These are phyloP conservation scores for Coprinellus micaceus DNA, from an alignment of 768 basidiomycete genomes.

Conservation along the genomic window DNA sequence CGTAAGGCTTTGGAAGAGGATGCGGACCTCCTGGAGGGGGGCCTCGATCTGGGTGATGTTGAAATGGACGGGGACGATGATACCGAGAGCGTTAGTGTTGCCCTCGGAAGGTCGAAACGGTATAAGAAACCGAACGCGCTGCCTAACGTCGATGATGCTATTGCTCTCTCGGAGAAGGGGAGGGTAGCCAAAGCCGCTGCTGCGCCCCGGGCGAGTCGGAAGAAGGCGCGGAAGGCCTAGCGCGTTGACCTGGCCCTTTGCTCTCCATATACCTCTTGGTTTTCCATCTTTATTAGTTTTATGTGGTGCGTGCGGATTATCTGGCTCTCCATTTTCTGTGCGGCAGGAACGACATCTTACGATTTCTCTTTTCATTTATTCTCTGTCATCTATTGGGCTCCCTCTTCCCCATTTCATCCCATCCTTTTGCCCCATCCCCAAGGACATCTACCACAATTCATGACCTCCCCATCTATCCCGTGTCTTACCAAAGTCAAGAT, in stretches of 20 bases:
- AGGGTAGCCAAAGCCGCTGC: not conserved
- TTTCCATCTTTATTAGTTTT: not conserved
- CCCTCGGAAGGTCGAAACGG: not conserved
- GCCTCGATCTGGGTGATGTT: not conserved
- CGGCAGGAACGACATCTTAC: constrained; percentile 3
- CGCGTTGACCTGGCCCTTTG: not conserved
- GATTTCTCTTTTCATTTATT: constrained; percentile 2
- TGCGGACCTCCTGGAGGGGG: not conserved
- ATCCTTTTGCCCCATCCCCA: not conserved
- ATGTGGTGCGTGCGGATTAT: not conserved
- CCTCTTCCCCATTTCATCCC: not conserved
- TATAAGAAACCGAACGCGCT: not conserved
- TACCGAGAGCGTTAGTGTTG: not conserved
- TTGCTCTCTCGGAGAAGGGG: not conserved
- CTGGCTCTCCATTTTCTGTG: not conserved
- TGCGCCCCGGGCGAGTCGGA: not conserved
- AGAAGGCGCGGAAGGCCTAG: constrained; percentile 7
- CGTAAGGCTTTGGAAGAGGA: not conserved
- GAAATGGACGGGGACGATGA: not conserved
- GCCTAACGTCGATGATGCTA: not conserved
- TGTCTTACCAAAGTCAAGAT: no score
- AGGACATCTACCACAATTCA: not conserved
- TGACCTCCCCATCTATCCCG: not conserved
- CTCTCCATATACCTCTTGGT: not conserved
- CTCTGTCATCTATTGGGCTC: not conserved